Percentiles rank a stretch among this genome's conserved stretches.
Conservation (phyloP, 139 green algal genomes). For the Micromonas commoda region DNA sequence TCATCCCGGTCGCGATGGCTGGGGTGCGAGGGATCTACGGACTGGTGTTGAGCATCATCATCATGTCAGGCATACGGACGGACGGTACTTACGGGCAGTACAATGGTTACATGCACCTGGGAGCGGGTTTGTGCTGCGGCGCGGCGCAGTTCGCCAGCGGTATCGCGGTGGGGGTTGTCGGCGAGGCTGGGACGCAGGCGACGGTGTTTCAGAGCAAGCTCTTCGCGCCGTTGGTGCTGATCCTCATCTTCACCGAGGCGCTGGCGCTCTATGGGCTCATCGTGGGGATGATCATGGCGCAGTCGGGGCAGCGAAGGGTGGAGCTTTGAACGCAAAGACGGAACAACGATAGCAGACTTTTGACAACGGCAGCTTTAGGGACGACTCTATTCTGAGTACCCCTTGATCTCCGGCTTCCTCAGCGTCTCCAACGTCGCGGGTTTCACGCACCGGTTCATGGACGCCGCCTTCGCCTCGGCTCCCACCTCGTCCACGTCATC, state of each 20-base stretch:
- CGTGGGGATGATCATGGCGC: slow-evolving; percentile 69
- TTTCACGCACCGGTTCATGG: too few relatives aligned
- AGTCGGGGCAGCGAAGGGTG: slow-evolving; percentile 1
- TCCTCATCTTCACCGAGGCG: slow-evolving; percentile 97
- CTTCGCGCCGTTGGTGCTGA: slow-evolving; percentile 95
- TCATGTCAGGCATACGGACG: slow-evolving; percentile 34
- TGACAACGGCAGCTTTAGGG: too few relatives aligned
- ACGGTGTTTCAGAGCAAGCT: slow-evolving; percentile 94
- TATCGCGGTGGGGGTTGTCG: slow-evolving; percentile 95
- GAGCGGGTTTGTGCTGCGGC: slow-evolving; percentile 81
- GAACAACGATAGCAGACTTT: too few relatives aligned
- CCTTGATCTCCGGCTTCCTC: too few relatives aligned
- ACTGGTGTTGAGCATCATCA: slow-evolving; percentile 95
- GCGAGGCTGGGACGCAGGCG: slow-evolving; percentile 84
- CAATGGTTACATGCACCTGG: slow-evolving; percentile 87
- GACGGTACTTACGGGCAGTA: slow-evolving; percentile 75
- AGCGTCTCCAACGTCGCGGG: too few relatives aligned
- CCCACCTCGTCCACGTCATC: too few relatives aligned
- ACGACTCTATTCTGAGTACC: too few relatives aligned
- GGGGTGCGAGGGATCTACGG: slow-evolving; percentile 96
- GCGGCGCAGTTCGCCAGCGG: slow-evolving; percentile 80
- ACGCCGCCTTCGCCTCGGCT: too few relatives aligned
- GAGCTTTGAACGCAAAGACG: too few relatives aligned
- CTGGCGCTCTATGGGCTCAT: slow-evolving; percentile 92
- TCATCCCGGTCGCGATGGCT: slow-evolving; percentile 94